Evolutionary conservation across 495 filamentous ascomycete genomes (phyloP), one percentile per base, ranked within the genome.

Genomic region (Lentithecium fluviatile): DNA sequence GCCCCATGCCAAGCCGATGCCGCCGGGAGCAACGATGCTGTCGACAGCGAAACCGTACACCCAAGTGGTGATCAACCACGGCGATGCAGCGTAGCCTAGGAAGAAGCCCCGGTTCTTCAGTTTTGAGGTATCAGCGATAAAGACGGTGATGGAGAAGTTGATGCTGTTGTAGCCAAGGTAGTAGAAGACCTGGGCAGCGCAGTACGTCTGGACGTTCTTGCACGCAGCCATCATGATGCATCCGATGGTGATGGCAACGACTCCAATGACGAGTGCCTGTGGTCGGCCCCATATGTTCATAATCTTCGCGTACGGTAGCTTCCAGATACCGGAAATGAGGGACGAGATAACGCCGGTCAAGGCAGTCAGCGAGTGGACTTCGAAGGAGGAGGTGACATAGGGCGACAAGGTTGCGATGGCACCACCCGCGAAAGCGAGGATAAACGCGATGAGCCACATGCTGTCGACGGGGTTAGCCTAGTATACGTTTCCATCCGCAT

Each of bases 211-310:
- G 29, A 81, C 72, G 34, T 76, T 76, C 21, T 79, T 71, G 66
- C 77, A 80, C 0, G 53, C 69, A 21, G 79, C 79, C 76, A 81
- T 79, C 56, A 80, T 69, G 46, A 81, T 66, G 45, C 80, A 48
- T 1, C 78, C 78, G 21, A 79, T 12, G 1, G 73, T 77, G 0
- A 69, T 68, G 49, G 71, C 62, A 5, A 66, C 15, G 0, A 75
- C 67, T 71, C 76, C 73, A 46, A 79, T 23, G 15, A 69, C 77
- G 65, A 85, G 85, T 24, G 72, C 77, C 50, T 78, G 68, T 62
- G 80, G 56, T 69, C 82, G 68, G 53, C 84, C 86, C 78, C 82
- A 88, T 19, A 85, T 71, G 65, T 89, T 83, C 64, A 88, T 71
- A 48, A 88, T 73, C 70, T 88, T 88, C 42, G 84, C 85, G 19